Evolutionary conservation across 495 filamentous ascomycete species (phyloP).

Genomic region (Cryomyces minteri): DNA sequence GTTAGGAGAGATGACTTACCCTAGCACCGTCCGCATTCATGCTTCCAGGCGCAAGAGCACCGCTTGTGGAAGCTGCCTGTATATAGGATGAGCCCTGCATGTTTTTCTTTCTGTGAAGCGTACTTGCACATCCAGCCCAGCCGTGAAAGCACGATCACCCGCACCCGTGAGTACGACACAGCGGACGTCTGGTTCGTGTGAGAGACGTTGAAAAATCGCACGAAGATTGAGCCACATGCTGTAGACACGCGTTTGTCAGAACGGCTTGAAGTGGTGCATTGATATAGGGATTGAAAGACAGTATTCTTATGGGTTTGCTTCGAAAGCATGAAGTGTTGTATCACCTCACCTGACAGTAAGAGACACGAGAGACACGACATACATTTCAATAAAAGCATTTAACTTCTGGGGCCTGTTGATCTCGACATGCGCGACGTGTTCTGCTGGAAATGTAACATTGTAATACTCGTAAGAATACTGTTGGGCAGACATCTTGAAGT

Average conservation of each 20-base stretch:
- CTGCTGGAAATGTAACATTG: conserved; percentile 48
- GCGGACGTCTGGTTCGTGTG: conserved; percentile 50
- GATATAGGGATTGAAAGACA: background rate
- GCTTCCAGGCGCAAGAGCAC: too few species aligned
- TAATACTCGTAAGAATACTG: conserved; percentile 40
- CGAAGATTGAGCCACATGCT: conserved; percentile 82
- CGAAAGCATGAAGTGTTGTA: too few species aligned
- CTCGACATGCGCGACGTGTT: conserved; percentile 76
- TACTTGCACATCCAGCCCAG: conserved; percentile 64
- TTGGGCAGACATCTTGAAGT: background rate
- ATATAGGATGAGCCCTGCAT: too few species aligned
- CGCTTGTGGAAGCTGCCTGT: too few species aligned
- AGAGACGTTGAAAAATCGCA: conserved; percentile 54
- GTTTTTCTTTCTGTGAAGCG: conserved; percentile 14
- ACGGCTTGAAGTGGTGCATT: background rate
- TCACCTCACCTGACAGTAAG: too few species aligned
- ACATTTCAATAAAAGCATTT: conserved; percentile 73
- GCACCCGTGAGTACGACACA: conserved; percentile 67
- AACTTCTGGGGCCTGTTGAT: conserved; percentile 82
- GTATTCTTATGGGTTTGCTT: background rate
- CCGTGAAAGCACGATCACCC: conserved; percentile 69
- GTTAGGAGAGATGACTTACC: background rate
- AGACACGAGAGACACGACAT: conserved; percentile 3
- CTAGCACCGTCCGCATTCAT: too few species aligned
- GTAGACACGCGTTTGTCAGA: background rate